Percentiles rank a stretch among this genome's conserved stretches.
Conservation (phyloP, 768 basidiomycete species). For the Tylopilus felleus region DNA sequence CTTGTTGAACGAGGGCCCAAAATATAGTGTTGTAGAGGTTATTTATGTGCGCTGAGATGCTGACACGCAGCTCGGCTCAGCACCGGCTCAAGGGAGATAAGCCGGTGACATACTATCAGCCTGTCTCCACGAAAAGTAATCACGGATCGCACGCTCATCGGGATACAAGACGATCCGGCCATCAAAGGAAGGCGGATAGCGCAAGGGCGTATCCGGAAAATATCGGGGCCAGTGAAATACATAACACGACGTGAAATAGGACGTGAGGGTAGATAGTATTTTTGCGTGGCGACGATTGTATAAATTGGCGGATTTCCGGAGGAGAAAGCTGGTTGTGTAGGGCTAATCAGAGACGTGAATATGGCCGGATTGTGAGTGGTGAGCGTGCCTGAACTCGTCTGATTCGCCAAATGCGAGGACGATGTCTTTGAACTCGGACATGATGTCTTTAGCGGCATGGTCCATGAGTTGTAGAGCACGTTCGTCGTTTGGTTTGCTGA, state of each 20-base stretch:
- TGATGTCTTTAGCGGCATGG: constrained; percentile 73
- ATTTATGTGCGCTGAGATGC: constrained; percentile 83
- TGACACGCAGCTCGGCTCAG: constrained; percentile 17
- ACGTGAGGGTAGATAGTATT: constrained; percentile 78
- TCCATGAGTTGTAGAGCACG: constrained; percentile 92
- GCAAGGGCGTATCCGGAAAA: constrained; percentile 68
- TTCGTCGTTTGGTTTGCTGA: constrained; percentile 88
- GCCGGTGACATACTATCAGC: constrained; percentile 71
- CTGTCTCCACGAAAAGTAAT: constrained; percentile 97
- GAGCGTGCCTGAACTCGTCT: constrained; percentile 85
- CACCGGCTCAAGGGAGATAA: not conserved
- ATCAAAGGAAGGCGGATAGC: constrained; percentile 91
- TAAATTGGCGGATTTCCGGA: constrained; percentile 68
- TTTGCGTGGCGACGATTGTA: constrained; percentile 89
- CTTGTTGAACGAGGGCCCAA: constrained; percentile 88
- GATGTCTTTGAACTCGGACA: constrained; percentile 82
- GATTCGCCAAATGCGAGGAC: constrained; percentile 92
- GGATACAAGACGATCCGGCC: constrained; percentile 87
- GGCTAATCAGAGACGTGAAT: not conserved
- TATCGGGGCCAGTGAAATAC: constrained; percentile 81
- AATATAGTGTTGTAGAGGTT: constrained; percentile 96
- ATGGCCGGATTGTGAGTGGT: not conserved
- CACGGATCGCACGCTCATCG: constrained; percentile 61
- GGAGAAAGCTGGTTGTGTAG: constrained; percentile 64
- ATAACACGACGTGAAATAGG: constrained; percentile 88